phyloP scores from a whole-genome alignment of 257 asterid species.

The Dorcoceras hygrometricum region DNA sequence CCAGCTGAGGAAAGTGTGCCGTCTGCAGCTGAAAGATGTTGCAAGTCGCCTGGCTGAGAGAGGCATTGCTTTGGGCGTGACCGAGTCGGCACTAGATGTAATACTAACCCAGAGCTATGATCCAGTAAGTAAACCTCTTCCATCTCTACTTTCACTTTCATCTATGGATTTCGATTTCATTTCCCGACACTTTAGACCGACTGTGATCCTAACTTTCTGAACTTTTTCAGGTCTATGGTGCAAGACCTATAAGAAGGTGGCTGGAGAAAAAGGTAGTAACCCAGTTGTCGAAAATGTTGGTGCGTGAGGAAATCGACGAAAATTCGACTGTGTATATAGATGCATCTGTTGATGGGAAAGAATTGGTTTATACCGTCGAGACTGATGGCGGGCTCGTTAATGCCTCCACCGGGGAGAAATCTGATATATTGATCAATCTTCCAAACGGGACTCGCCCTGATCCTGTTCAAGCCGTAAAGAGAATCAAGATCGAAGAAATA shows the following conservation, averaged over 20 bases:
- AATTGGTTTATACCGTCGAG: conserved; percentile 57
- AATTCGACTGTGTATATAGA: conserved; percentile 75
- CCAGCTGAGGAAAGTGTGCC: conserved; percentile 75
- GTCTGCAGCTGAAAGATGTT: conserved; percentile 74
- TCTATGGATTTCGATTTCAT: no score
- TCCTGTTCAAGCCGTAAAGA: conserved; percentile 77
- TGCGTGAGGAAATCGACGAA: conserved; percentile 80
- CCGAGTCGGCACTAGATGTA: conserved; percentile 71
- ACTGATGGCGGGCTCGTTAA: conserved; percentile 83
- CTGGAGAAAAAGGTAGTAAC: conserved; percentile 86
- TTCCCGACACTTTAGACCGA: neutral
- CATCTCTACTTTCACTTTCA: no score
- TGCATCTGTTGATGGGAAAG: conserved; percentile 40
- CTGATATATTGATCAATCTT: conserved; percentile 70
- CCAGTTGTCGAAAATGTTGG: conserved; percentile 74
- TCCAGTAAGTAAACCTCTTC: conserved; percentile 69
- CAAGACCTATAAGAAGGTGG: conserved; percentile 92
- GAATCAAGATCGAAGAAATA: conserved; percentile 71
- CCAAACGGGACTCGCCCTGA: conserved; percentile 39
- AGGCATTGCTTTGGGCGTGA: conserved; percentile 80
- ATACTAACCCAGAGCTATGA: conserved; percentile 74
- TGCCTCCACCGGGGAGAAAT: conserved; percentile 62
- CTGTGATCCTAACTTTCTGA: neutral
- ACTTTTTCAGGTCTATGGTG: conserved; percentile 72
- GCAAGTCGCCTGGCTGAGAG: conserved; percentile 80